Conservation (phyloP, 1,139 yeast species). For the Suhomyces choctaworum region DNA sequence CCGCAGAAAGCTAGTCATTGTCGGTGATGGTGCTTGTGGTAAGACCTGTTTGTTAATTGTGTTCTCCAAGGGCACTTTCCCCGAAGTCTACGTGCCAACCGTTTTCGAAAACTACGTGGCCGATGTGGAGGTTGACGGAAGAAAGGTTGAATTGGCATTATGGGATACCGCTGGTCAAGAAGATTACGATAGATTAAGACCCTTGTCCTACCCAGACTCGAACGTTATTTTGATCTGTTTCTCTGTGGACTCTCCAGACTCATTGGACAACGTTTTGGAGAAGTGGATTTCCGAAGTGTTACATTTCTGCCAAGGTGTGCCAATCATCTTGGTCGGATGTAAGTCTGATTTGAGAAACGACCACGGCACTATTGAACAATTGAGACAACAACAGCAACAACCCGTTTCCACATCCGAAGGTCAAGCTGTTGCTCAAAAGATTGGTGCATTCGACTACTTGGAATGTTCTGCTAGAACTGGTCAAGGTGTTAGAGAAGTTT, state of each 20-base stretch:
- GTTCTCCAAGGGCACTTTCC: slow-evolving; percentile 93
- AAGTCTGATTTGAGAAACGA: slow-evolving; percentile 89
- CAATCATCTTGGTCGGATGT: slow-evolving; percentile 90
- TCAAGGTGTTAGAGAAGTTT: slow-evolving; percentile 87
- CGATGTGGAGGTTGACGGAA: slow-evolving; percentile 90
- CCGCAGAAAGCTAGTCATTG: slow-evolving; percentile 79
- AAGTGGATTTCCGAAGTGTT: slow-evolving; percentile 94
- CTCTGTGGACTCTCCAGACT: slow-evolving; percentile 89
- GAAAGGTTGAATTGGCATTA: slow-evolving; percentile 88
- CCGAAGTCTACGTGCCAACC: slow-evolving; percentile 93
- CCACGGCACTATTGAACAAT: slow-evolving; percentile 69
- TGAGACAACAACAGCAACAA: slow-evolving; percentile 71
- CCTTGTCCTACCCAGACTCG: slow-evolving; percentile 90
- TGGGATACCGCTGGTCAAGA: slow-evolving; percentile 99
- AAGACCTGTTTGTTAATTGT: slow-evolving; percentile 81
- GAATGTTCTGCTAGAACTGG: slow-evolving; percentile 95
- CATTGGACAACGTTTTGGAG: slow-evolving; percentile 89
- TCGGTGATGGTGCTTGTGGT: slow-evolving; percentile 90
- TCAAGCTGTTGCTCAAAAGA: slow-evolving; percentile 78
- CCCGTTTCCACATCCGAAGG: slow-evolving; percentile 83
- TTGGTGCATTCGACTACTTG: slow-evolving; percentile 82
- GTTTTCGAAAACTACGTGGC: slow-evolving; percentile 95
- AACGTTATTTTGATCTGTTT: slow-evolving; percentile 91
- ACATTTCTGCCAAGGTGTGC: slow-evolving; percentile 94
- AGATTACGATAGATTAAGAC: slow-evolving; percentile 94